Conservation (phyloP, 2,329 filamentous ascomycete species). For the Aspergillus thermomutatus region DNA sequence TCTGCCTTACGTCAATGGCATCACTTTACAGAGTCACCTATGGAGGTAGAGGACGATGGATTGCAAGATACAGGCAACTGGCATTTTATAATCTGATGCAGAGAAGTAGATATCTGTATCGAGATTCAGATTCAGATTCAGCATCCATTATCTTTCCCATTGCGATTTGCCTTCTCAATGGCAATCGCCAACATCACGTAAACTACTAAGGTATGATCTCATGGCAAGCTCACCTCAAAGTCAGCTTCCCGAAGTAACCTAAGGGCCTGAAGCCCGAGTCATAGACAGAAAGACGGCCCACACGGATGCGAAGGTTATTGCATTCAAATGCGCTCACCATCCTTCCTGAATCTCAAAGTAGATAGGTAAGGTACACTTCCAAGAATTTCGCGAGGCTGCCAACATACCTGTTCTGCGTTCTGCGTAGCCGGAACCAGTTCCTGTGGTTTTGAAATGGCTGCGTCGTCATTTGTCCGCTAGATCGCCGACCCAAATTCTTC, state of each 20-base stretch:
- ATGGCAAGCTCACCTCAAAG: conserved; percentile 2
- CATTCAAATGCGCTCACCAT: not conserved
- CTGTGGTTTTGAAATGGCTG: conserved; percentile 6
- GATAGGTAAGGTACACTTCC: not conserved
- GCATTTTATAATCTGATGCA: too few relatives aligned
- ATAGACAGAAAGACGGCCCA: not conserved
- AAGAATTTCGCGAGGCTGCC: not conserved
- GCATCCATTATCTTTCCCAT: not conserved
- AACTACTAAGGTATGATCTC: conserved; percentile 5
- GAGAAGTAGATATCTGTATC: too few relatives aligned
- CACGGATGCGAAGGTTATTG: not conserved
- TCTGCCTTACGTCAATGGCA: conserved; percentile 3
- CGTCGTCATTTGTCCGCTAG: conserved; percentile 12
- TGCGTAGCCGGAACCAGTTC: not conserved
- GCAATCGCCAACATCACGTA: not conserved
- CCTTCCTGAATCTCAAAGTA: not conserved
- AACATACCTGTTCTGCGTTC: not conserved
- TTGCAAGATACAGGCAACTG: too few relatives aligned
- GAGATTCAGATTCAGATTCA: not conserved
- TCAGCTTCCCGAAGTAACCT: not conserved
- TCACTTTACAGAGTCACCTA: not conserved
- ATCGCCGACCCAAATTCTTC: conserved; percentile 5
- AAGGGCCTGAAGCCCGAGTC: not conserved
- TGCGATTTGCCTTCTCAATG: not conserved
- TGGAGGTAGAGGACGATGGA: too few relatives aligned